phyloP scores from a whole-genome alignment of 1,284 basidiomycete species.

The Rhodotorula sp. region DNA sequence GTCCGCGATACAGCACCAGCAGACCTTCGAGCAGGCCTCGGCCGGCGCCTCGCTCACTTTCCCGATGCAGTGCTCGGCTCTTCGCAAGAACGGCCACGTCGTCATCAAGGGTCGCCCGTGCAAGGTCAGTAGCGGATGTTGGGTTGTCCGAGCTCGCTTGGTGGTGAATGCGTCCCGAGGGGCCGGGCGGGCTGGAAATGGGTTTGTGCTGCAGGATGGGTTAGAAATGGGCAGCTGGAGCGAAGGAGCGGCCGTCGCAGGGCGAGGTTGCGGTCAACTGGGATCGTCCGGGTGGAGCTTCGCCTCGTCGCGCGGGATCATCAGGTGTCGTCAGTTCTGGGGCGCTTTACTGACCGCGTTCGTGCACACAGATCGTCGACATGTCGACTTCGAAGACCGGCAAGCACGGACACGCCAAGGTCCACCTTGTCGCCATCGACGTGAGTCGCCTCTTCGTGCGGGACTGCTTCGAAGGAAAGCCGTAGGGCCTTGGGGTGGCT shows the following conservation, averaged over 20 bases:
- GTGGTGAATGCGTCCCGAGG: background rate
- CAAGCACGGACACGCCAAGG: constrained; percentile 97
- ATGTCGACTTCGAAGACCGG: constrained; percentile 99
- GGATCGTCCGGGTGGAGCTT: background rate
- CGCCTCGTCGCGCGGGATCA: too few species aligned
- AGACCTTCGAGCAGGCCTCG: constrained; percentile 76
- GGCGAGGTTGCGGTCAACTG: background rate
- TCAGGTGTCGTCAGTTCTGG: too few species aligned
- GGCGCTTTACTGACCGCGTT: background rate
- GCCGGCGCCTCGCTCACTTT: constrained; percentile 84
- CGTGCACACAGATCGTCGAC: constrained; percentile 64
- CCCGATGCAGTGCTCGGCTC: constrained; percentile 77
- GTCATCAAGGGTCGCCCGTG: constrained; percentile 97
- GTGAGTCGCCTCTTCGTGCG: constrained; percentile 56
- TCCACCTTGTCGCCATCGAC: constrained; percentile 95
- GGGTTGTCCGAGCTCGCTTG: background rate
- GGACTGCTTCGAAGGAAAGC: background rate
- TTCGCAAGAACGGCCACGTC: constrained; percentile 87
- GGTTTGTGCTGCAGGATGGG: background rate
- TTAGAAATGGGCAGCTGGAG: background rate
- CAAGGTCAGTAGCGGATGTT: constrained; percentile 58
- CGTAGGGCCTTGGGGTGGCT: too few species aligned
- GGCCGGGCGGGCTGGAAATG: background rate
- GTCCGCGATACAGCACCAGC: constrained; percentile 66
- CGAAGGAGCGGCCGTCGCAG: background rate